Conservation (phyloP, 2,329 filamentous ascomycete species). For the Coniochaeta hoffmannii region DNA sequence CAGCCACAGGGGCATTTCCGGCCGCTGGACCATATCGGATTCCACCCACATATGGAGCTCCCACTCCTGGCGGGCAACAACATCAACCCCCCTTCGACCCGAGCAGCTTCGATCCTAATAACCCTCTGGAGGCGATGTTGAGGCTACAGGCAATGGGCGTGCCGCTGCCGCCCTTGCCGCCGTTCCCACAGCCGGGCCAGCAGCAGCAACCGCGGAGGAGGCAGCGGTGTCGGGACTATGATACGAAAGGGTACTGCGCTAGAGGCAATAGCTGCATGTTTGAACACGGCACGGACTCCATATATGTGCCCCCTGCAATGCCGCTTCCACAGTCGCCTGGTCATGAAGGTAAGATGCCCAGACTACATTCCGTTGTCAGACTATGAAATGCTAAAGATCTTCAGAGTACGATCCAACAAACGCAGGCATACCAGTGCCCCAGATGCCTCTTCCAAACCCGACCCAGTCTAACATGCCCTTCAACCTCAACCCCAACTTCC, state of each 20-base stretch:
- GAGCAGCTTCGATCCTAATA: not conserved
- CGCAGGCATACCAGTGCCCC: not conserved
- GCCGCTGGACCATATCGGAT: slow-evolving; percentile 5
- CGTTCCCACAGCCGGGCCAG: slow-evolving; percentile 18
- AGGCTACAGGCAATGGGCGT: slow-evolving; percentile 53
- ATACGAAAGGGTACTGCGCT: slow-evolving; percentile 65
- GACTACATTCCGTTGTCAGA: not conserved
- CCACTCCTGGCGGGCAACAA: not conserved
- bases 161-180: slow-evolving; percentile 34
- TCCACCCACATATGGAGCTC: not conserved
- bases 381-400: slow-evolving; percentile 6
- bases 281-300: slow-evolving; percentile 55
- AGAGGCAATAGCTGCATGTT: slow-evolving; percentile 60
- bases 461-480: not conserved
- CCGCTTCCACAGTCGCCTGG: slow-evolving; percentile 18
- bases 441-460: slow-evolving; percentile 25
- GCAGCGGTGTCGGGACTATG: slow-evolving; percentile 61
- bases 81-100: not conserved
- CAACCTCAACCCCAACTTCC: slow-evolving; percentile 1
- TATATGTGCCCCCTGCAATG: slow-evolving; percentile 24
- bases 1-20: slow-evolving; percentile 15
- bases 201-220: slow-evolving; percentile 25
- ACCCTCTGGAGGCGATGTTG: slow-evolving; percentile 50
- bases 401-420: slow-evolving; percentile 52
- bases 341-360: slow-evolving; percentile 25